Conservation (phyloP, 2,329 filamentous ascomycete genomes). For the Phyllosticta paracitricarpa region DNA sequence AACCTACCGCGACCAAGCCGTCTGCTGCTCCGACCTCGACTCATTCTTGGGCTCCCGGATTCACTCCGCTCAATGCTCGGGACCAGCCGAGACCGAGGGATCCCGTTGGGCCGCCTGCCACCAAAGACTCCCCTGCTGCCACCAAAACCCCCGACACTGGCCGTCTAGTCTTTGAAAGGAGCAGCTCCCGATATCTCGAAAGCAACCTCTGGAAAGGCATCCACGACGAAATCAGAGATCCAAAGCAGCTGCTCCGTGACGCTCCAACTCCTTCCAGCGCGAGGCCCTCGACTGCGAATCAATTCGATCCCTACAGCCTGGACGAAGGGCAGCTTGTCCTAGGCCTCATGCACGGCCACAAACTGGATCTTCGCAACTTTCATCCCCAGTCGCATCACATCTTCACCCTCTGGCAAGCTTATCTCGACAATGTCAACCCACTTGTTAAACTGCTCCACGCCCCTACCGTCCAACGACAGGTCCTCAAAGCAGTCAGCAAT, state of each 20-base stretch:
- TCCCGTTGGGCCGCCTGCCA: neutral
- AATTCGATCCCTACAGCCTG: neutral
- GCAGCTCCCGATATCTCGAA: constrained; percentile 23
- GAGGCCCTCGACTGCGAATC: constrained; percentile 13
- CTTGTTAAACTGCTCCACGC: constrained; percentile 63
- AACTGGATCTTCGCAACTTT: constrained; percentile 23
- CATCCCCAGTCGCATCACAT: constrained; percentile 58
- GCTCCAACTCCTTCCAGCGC: constrained; percentile 14
- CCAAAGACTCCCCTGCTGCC: neutral
- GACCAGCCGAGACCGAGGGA: constrained; percentile 2
- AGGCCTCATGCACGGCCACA: constrained; percentile 10
- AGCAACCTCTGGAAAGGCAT: constrained; percentile 25
- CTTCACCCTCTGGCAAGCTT: constrained; percentile 64
- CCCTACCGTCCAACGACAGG: constrained; percentile 55
- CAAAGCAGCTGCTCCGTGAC: constrained; percentile 21
- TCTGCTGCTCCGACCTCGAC: neutral
- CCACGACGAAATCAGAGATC: constrained; percentile 20
- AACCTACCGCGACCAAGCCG: neutral
- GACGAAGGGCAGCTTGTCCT: constrained; percentile 17
- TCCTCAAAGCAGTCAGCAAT: constrained; percentile 53
- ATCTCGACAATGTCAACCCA: constrained; percentile 64
- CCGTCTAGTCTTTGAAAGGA: constrained; percentile 18
- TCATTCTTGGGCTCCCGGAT: constrained; percentile 3
- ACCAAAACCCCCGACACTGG: constrained; percentile 10
- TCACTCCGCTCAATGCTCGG: constrained; percentile 6